phyloP scores from a whole-genome alignment of 2,329 filamentous ascomycete genomes.

The Alternaria conjuncta region DNA sequence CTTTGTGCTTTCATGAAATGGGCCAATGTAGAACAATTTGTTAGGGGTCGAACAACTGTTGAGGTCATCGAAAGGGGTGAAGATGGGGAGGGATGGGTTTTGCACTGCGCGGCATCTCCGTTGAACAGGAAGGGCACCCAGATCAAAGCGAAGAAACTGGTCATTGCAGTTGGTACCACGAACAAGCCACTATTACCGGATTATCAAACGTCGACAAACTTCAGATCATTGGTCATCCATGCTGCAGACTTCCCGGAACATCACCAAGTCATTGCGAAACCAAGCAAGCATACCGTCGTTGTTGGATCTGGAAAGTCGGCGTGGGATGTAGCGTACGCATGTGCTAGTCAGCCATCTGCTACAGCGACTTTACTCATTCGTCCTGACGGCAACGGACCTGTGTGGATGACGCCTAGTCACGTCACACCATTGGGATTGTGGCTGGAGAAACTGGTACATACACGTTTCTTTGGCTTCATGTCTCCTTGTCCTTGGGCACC shows the following conservation, averaged over 20 bases:
- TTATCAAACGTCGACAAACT: constrained; percentile 58
- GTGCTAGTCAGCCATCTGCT: constrained; percentile 49
- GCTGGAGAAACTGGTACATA: constrained; percentile 71
- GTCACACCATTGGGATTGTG: constrained; percentile 72
- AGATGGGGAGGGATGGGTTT: constrained; percentile 26
- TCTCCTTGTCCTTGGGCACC: constrained; percentile 76
- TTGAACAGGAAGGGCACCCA: constrained; percentile 34
- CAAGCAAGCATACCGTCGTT: constrained; percentile 53
- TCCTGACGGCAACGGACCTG: constrained; percentile 64
- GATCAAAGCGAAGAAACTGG: constrained; percentile 56
- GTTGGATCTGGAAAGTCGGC: constrained; percentile 69
- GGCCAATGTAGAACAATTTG: constrained; percentile 55
- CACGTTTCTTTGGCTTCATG: constrained; percentile 74
- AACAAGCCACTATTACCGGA: constrained; percentile 63
- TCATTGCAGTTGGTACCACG: constrained; percentile 68
- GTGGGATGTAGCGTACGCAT: constrained; percentile 68
- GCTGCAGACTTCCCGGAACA: constrained; percentile 58
- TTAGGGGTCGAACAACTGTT: constrained; percentile 61
- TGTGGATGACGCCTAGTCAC: constrained; percentile 65
- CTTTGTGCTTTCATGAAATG: constrained; percentile 51
- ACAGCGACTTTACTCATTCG: constrained; percentile 67
- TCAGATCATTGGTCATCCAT: constrained; percentile 64
- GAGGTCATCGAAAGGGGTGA: constrained; percentile 54
- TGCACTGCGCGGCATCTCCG: constrained; percentile 19
- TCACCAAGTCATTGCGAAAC: constrained; percentile 44